phyloP scores from a whole-genome alignment of 2,329 filamentous ascomycete species.

The Ascochyta viciae-villosae region DNA sequence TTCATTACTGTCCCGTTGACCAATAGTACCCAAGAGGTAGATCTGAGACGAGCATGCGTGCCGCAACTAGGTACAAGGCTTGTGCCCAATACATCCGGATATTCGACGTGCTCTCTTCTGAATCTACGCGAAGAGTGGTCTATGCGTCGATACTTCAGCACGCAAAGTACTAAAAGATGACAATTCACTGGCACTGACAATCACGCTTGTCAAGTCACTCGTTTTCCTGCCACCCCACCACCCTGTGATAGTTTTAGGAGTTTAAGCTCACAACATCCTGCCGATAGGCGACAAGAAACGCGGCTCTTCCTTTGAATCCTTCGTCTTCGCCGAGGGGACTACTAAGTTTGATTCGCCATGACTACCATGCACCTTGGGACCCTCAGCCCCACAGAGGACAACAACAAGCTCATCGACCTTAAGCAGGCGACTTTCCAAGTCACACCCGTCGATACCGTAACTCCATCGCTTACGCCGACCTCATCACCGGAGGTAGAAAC shows the following conservation, averaged over 20 bases:
- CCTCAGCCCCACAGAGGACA: conserved; percentile 35
- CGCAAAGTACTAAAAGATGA: conserved; percentile 48
- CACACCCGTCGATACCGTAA: conserved; percentile 34
- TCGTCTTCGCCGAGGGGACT: conserved; percentile 29
- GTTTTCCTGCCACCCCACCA: conserved; percentile 19
- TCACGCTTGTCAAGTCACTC: conserved; percentile 23
- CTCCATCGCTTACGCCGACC: conserved; percentile 39
- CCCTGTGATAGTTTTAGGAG: background rate
- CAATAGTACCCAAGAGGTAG: conserved; percentile 36
- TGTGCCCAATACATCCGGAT: conserved; percentile 48
- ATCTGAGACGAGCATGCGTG: conserved; percentile 41
- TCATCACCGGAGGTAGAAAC: conserved; percentile 30
- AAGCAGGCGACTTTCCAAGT: conserved; percentile 44
- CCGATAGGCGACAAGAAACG: conserved; percentile 32
- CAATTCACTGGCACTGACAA: conserved; percentile 38
- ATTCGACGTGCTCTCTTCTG: conserved; percentile 39
- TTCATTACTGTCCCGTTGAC: conserved; percentile 41
- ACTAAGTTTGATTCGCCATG: conserved; percentile 38
- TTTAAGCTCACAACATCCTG: conserved; percentile 11
- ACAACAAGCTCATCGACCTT: conserved; percentile 37
- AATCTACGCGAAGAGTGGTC: conserved; percentile 34
- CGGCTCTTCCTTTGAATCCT: conserved; percentile 37
- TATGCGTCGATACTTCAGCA: conserved; percentile 39
- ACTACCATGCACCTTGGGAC: conserved; percentile 38
- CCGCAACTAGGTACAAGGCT: conserved; percentile 48